phyloP scores from a whole-genome alignment of 202 grass and related monocot species.

The Saccharum hybrid region DNA sequence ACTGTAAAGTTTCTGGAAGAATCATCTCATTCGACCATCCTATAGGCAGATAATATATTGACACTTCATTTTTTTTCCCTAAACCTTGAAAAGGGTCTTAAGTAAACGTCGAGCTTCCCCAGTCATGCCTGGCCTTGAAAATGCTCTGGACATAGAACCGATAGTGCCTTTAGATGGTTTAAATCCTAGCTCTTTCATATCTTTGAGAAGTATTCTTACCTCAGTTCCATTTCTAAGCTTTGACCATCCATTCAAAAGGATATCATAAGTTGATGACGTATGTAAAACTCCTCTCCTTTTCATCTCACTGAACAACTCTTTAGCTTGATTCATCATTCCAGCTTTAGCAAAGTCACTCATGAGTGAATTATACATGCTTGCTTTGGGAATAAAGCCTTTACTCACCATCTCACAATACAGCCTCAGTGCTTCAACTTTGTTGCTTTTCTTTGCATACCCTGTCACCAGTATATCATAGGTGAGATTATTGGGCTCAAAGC shows the following conservation, averaged over 20 bases:
- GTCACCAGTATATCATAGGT: slow-evolving; percentile 90
- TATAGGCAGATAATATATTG: slow-evolving; percentile 24
- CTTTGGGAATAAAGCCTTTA: slow-evolving; percentile 92
- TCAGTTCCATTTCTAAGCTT: slow-evolving; percentile 74
- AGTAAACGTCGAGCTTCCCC: slow-evolving; percentile 61
- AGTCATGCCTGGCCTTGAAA: slow-evolving; percentile 70
- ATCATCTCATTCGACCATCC: slow-evolving; percentile 24
- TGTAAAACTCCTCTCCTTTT: slow-evolving; percentile 64
- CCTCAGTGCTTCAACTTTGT: slow-evolving; percentile 72
- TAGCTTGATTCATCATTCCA: slow-evolving; percentile 96
- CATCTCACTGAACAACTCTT: slow-evolving; percentile 83
- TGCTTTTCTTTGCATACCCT: slow-evolving; percentile 73
- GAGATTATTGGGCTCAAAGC: slow-evolving; percentile 60
- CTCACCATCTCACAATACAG: slow-evolving; percentile 88
- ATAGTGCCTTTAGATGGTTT: slow-evolving; percentile 69
- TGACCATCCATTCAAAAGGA: slow-evolving; percentile 88
- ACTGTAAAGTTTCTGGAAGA: slow-evolving; percentile 24
- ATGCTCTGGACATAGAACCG: slow-evolving; percentile 67
- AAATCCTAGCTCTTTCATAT: slow-evolving; percentile 85
- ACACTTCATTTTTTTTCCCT: slow-evolving; percentile 30
- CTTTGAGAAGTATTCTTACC: slow-evolving; percentile 70
- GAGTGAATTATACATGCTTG: slow-evolving; percentile 87
- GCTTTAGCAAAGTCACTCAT: slow-evolving; percentile 69
- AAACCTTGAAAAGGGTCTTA: slow-evolving; percentile 64
- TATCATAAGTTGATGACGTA: slow-evolving; percentile 78